Evolutionary conservation across 306 rosid species (phyloP).

Genomic region (Rosa rugosa): DNA sequence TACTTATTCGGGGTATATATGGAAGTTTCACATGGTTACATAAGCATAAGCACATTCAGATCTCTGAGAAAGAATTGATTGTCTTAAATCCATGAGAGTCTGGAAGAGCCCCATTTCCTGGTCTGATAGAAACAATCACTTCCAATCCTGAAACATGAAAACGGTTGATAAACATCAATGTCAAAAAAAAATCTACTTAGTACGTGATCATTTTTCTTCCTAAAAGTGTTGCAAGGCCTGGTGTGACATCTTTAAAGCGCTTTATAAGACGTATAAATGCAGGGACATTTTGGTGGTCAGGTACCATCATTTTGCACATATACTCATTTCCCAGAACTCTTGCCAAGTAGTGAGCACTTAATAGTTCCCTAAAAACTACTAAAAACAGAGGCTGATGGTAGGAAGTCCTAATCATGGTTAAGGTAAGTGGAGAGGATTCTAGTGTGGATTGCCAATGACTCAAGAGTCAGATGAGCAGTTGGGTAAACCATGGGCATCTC

Average conservation of each 20-base stretch:
- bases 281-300: not conserved
- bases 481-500: slow-evolving; percentile 1
- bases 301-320: not conserved
- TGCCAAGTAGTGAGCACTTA: not conserved
- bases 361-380: not conserved
- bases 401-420: not conserved
- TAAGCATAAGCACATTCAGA: slow-evolving; percentile 37
- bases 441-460: not conserved
- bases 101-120: slow-evolving; percentile 91
- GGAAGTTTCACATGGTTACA: slow-evolving; percentile 23
- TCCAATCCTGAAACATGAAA: slow-evolving; percentile 63
- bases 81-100: slow-evolving; percentile 80
- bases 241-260: not conserved
- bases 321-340: not conserved
- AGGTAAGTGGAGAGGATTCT: not conserved
- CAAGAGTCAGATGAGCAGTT: not conserved
- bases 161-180: not conserved
- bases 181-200: not conserved
- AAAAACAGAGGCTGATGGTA: not conserved
- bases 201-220: not conserved
- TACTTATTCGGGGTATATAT: not conserved
- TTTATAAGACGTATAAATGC: not conserved
- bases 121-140: slow-evolving; percentile 73
- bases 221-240: not conserved
- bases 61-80: slow-evolving; percentile 60